Evolutionary conservation across 176 grass and related monocot species (phyloP).

Genomic region (Chrysopogon serrulatus): DNA sequence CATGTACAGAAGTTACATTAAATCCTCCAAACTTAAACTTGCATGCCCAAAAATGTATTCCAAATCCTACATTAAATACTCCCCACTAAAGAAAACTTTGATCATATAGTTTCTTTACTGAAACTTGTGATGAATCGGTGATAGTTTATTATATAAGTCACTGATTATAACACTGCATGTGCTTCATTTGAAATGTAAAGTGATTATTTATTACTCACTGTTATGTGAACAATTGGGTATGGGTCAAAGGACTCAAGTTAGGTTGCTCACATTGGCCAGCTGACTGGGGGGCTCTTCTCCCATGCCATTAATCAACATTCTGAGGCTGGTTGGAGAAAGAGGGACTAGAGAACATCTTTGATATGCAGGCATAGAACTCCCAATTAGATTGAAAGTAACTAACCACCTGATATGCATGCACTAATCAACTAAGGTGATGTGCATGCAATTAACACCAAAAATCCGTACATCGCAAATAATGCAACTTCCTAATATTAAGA

Average conservation of each 20-base stretch:
- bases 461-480: background rate
- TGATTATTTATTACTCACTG: conserved; percentile 1
- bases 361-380: background rate
- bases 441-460: background rate
- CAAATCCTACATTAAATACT: conserved; percentile 3
- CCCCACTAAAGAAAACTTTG: background rate
- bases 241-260: background rate
- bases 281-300: background rate
- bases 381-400: background rate
- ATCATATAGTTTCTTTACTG: background rate
- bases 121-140: background rate
- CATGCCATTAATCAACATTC: background rate
- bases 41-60: background rate
- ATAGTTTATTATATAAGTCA: background rate
- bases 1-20: background rate
- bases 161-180: background rate
- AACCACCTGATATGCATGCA: background rate
- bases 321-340: background rate
- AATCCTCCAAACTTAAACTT: conserved; percentile 7
- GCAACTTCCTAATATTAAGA: background rate
- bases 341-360: background rate
- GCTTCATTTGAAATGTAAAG: background rate
- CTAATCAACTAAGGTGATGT: background rate
- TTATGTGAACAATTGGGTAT: background rate
- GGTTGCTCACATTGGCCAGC: background rate